Evolutionary conservation across 305 asterid species (phyloP), one percentile per base, ranked within the genome.

Genomic region (Fraxinus platypoda): DNA sequence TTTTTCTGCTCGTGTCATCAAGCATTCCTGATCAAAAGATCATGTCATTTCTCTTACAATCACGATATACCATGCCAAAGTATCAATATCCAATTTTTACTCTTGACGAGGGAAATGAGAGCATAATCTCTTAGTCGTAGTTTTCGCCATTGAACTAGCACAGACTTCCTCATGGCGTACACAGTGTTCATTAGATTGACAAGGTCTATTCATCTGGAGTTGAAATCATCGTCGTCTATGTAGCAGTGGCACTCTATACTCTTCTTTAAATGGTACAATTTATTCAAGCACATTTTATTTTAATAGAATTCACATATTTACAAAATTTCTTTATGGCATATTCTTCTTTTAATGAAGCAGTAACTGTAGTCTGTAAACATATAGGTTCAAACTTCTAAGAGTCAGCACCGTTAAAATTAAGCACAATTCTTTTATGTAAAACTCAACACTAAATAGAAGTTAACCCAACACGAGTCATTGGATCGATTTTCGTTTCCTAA

Each of bases 61-160:
- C 9, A 54, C 11, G 25, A n/a, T 19, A n/a, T 54, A 54, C 66
- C 25, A 54, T 6, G 66, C 66, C 66, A 37, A 54, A 54, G 25
- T 54, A 54, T n/a, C 64, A 54, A n/a, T 17, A 54, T 54, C 25
- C 64, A 54, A n/a, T 6, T 54, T 54, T 54, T 17, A 25, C 25
- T 5, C 11, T n/a, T 17, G 64, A 54, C 3, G 3, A n/a, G 64
- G 25, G 64, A 54, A 54, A 54, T 54, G 64, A 54, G 64, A 54
- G 25, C 64, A n/a, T 54, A n/a, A 21, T 21, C 28, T 62, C 71
- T 23, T 87, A 76, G 86, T 87, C 3, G 88, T 84, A 79, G 71
- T 86, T 90, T 83, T 89, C 87, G 33, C 90, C 92, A 43, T 84
- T 89, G 83, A 85, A 85, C 90, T 26, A 81, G 78, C 49, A 59